Evolutionary conservation across 2,329 filamentous ascomycete species (phyloP).

Genomic region (Aspergillus ustus): DNA sequence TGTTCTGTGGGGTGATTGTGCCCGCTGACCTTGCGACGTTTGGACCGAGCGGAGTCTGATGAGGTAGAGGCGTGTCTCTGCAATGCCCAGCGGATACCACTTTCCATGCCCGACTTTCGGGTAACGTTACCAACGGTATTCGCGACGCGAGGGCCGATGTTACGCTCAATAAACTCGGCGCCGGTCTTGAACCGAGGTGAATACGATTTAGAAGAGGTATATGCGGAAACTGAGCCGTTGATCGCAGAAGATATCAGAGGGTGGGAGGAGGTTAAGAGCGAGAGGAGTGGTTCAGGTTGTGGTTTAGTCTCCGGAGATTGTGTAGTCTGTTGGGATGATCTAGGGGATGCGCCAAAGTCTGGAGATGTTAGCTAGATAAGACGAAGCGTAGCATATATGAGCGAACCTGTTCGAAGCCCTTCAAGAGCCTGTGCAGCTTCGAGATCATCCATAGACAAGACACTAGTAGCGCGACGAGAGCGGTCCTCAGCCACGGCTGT

Average conservation of each 20-base stretch:
- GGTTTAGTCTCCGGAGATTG: conserved; percentile 47
- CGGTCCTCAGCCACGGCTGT: conserved; percentile 42
- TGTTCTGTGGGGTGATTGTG: conserved; percentile 41
- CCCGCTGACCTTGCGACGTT: conserved; percentile 50
- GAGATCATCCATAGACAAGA: conserved; percentile 54
- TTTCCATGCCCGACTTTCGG: conserved; percentile 84
- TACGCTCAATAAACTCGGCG: conserved; percentile 88
- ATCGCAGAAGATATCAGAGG: conserved; percentile 85
- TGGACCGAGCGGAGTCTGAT: conserved; percentile 40
- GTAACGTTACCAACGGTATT: conserved; percentile 85
- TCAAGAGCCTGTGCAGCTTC: conserved; percentile 75
- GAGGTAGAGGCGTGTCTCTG: conserved; percentile 45
- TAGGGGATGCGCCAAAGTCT: conserved; percentile 72
- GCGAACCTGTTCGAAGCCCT: conserved; percentile 65
- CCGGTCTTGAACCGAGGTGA: conserved; percentile 87
- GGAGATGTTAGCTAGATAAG: background rate
- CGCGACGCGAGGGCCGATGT: conserved; percentile 78
- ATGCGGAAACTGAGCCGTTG: conserved; percentile 81
- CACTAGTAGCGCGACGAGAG: conserved; percentile 49
- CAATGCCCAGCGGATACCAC: conserved; percentile 83
- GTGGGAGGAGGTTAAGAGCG: conserved; percentile 85
- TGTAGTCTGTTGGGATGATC: conserved; percentile 43
- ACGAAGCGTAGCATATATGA: background rate
- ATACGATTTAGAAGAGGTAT: conserved; percentile 86
- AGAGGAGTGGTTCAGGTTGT: conserved; percentile 78